These are phyloP conservation scores for Nematodospora anomalae DNA, from an alignment of 1,139 yeast species.

Conservation along the genomic window DNA sequence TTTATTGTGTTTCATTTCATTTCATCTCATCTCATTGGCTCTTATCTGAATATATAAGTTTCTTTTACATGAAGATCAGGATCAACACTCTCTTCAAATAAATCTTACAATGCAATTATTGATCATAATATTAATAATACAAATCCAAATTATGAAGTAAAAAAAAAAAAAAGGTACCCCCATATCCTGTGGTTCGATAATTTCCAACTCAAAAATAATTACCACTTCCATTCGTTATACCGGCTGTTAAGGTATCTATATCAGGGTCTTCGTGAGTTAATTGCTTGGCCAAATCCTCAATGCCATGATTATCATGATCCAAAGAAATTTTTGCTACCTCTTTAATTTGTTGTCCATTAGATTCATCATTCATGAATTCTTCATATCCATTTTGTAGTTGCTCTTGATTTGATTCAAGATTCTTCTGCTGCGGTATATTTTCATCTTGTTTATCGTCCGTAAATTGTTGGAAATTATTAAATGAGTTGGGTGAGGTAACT, in stretches of 20 bases:
- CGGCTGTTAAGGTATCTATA: constrained; percentile 35
- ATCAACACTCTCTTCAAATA: no score
- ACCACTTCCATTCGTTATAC: constrained; percentile 24
- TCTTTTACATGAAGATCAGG: no score
- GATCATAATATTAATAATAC: no score
- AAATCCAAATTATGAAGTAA: no score
- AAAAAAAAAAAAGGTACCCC: no score
- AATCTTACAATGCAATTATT: no score
- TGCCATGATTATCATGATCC: constrained; percentile 17
- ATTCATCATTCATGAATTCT: constrained; percentile 26
- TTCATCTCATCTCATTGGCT: no score
- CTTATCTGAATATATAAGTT: no score
- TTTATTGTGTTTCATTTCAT: neutral
- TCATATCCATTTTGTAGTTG: constrained; percentile 23
- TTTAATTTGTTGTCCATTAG: constrained; percentile 9
- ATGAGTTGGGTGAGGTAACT: constrained; percentile 2
- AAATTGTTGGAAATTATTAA: constrained; percentile 1
- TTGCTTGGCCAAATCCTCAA: constrained; percentile 31
- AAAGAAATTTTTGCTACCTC: constrained; percentile 1
- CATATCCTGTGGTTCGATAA: no score
- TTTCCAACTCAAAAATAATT: constrained; percentile 11
- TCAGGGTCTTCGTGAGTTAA: constrained; percentile 31
- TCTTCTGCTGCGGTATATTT: constrained; percentile 1
- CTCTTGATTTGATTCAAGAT: neutral
- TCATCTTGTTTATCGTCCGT: constrained; percentile 3